Evolutionary conservation across 1,284 basidiomycete species (phyloP).

Genomic region (Puccinia sorghi): DNA sequence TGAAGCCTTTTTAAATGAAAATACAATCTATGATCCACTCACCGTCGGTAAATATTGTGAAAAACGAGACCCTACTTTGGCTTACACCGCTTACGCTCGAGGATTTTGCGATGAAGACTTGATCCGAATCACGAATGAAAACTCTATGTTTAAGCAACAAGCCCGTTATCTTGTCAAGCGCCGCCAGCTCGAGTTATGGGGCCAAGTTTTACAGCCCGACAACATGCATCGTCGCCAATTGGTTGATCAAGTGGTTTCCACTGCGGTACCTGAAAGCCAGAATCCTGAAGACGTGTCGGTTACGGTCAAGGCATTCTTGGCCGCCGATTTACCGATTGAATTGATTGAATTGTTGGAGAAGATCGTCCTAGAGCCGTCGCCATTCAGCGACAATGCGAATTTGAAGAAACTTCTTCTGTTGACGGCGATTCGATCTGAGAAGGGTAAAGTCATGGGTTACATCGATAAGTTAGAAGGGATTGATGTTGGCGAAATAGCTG

Average conservation of each 20-base stretch:
- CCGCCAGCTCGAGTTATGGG: slow-evolving; percentile 93
- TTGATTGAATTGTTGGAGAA: slow-evolving; percentile 98
- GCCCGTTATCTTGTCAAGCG: slow-evolving; percentile 97
- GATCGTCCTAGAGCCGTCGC: slow-evolving; percentile 94
- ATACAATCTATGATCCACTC: slow-evolving; percentile 95
- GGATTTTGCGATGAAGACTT: slow-evolving; percentile 99
- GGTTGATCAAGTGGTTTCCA: slow-evolving; percentile 93
- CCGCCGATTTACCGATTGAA: slow-evolving; percentile 94
- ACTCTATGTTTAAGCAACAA: slow-evolving; percentile 99
- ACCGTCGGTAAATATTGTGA: slow-evolving; percentile 99
- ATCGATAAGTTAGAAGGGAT: slow-evolving; percentile 98
- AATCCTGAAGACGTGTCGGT: slow-evolving; percentile 98
- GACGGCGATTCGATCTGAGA: slow-evolving; percentile 95
- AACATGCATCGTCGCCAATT: slow-evolving; percentile 90
- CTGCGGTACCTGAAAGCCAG: slow-evolving; percentile 93
- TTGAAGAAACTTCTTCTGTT: slow-evolving; percentile 91
- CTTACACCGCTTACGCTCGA: slow-evolving; percentile 99
- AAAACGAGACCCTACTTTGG: slow-evolving; percentile 95
- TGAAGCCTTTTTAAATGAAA: slow-evolving; percentile 96
- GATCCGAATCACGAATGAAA: slow-evolving; percentile 95
- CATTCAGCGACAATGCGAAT: slow-evolving; percentile 96
- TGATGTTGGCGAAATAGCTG: slow-evolving; percentile 90
- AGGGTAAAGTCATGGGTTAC: slow-evolving; percentile 96
- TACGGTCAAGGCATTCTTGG: slow-evolving; percentile 98
- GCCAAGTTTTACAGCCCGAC: slow-evolving; percentile 84